Conservation (phyloP, 176 grass and related monocot species). For the Oryza punctata region DNA sequence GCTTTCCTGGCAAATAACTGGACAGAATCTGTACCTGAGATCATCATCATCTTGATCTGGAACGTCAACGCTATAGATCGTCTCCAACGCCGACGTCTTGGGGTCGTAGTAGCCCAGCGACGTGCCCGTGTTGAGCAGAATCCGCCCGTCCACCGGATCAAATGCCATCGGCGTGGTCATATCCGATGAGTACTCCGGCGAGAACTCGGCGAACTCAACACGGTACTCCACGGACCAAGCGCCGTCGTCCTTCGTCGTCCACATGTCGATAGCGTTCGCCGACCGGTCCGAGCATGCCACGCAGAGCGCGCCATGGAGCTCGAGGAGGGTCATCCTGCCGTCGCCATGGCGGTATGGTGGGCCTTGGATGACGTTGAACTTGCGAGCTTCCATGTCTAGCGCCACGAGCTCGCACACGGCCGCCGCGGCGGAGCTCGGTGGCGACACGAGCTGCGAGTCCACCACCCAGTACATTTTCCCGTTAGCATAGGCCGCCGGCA, state of each 20-base stretch:
- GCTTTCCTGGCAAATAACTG: constrained; percentile 8
- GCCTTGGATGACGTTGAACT: neutral
- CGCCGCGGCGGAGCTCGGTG: no score
- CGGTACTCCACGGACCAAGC: neutral
- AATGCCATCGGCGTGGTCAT: accelerated
- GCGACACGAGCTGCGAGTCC: no score
- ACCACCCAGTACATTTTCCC: no score
- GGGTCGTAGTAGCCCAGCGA: constrained; percentile 6
- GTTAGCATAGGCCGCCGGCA: no score
- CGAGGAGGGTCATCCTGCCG: neutral
- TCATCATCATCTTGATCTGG: neutral
- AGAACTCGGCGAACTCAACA: neutral
- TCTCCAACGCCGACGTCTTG: neutral
- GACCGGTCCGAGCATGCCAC: neutral
- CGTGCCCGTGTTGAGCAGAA: neutral
- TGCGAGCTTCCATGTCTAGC: neutral
- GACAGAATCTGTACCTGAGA: neutral
- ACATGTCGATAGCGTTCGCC: no score
- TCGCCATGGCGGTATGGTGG: neutral
- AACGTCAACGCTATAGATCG: neutral
- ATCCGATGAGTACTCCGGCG: neutral
- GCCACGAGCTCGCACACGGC: no score
- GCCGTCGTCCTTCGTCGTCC: no score
- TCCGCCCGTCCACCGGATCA: constrained; percentile 4
- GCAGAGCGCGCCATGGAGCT: neutral